These are phyloP conservation scores for Fragilaria radians DNA, from an alignment of 108 stramenopile genomes.

Conservation along the genomic window DNA sequence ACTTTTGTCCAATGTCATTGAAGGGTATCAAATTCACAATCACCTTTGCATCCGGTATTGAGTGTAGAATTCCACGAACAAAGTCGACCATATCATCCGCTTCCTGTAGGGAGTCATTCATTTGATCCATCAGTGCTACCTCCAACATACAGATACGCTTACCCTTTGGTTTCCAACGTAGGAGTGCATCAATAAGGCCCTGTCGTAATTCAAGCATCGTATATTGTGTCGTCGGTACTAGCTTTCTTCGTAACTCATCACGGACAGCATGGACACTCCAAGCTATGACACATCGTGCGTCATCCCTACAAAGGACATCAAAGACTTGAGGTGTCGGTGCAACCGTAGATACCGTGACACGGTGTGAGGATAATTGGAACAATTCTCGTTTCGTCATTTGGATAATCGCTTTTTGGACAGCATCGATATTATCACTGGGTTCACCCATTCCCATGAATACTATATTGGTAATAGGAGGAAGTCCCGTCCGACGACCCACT, in stretches of 20 bases:
- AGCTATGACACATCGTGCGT: conserved; percentile 62
- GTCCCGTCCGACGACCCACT: conserved; percentile 34
- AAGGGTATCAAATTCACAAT: conserved; percentile 84
- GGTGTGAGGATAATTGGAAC: conserved; percentile 51
- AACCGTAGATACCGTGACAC: conserved; percentile 81
- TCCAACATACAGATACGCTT: conserved; percentile 69
- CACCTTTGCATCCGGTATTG: conserved; percentile 46
- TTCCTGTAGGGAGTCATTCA: conserved; percentile 76
- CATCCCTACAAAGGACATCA: conserved; percentile 29
- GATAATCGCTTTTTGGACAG: conserved; percentile 41
- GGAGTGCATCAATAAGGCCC: conserved; percentile 59
- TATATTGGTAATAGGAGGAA: conserved; percentile 30
- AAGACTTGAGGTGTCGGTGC: conserved; percentile 65
- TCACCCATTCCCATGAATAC: conserved; percentile 96
- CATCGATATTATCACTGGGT: conserved; percentile 68
- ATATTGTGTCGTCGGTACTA: conserved; percentile 79
- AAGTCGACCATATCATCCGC: conserved; percentile 73
- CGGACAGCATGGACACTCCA: conserved; percentile 81
- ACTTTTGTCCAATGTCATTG: conserved; percentile 55
- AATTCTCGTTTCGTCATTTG: conserved; percentile 46
- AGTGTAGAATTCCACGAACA: conserved; percentile 41
- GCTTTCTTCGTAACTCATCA: conserved; percentile 56
- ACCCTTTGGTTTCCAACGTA: conserved; percentile 20
- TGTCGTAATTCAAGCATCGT: conserved; percentile 62
- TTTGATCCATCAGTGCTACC: conserved; percentile 64